These are phyloP conservation scores for Amauroascus niger DNA, from an alignment of 2,329 filamentous ascomycete species.

Conservation along the genomic window DNA sequence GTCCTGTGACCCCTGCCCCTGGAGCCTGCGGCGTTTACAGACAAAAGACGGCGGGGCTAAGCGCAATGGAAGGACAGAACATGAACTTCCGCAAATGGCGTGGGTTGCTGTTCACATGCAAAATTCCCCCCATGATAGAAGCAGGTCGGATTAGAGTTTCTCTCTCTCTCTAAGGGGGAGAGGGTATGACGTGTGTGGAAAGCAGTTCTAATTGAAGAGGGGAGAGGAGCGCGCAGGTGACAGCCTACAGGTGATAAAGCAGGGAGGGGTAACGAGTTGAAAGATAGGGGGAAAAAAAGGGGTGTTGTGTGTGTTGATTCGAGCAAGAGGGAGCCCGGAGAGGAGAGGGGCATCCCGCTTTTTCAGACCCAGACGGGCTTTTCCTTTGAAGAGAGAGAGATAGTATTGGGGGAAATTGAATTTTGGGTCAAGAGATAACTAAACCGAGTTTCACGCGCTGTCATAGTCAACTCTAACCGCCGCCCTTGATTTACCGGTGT, in stretches of 20 bases:
- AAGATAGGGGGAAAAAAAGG: not conserved
- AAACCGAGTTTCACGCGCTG: slow-evolving; percentile 6
- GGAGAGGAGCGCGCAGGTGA: not conserved
- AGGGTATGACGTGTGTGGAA: not conserved
- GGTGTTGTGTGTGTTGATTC: not conserved
- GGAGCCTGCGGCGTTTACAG: not conserved
- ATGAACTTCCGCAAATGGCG: not conserved
- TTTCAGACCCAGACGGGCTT: too few relatives aligned
- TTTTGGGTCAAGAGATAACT: not conserved
- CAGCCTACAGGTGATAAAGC: not conserved
- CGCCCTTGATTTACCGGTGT: not conserved
- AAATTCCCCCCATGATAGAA: not conserved
- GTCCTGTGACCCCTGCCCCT: not conserved
- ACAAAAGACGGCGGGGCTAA: not conserved
- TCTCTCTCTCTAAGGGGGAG: not conserved
- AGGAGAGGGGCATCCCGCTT: not conserved
- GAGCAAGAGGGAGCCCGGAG: too few relatives aligned
- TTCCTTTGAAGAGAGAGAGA: too few relatives aligned
- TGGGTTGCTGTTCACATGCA: not conserved
- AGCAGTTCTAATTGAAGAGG: not conserved
- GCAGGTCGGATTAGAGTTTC: not conserved
- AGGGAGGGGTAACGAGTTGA: not conserved
- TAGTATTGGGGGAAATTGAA: too few relatives aligned
- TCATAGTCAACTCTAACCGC: not conserved
- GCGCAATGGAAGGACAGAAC: not conserved